Evolutionary conservation across 2,329 filamentous ascomycete genomes (phyloP), one percentile per base, ranked within the genome.

Genomic region (Xylariaceae sp.): DNA sequence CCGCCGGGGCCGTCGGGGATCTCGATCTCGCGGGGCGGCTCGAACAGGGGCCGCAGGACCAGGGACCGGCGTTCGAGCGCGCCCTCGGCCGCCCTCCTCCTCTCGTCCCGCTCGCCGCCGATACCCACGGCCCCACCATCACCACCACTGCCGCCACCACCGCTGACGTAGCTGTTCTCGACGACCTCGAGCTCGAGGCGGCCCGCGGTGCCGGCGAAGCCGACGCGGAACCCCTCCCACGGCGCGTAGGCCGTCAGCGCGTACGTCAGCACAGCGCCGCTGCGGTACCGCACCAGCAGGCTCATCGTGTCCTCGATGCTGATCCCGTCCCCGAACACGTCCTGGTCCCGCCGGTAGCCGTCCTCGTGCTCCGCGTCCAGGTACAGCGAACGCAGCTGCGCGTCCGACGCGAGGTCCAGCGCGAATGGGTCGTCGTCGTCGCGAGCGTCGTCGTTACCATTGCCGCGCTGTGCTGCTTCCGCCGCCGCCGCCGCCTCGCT

Each of bases 261-360:
- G 46, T 79, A 80, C 1, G 75, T 77, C 50, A 79, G 55, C 17
- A 73, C 66, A 0, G 72, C 72, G 3, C 72, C 70, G 32, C 64
- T 73, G 13, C 61, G 58, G 46, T 80, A 80, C 32, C 66, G 59
- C 15, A 79, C 70, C 29, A 80, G 59, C 16, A 79, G 55, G 24
- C 64, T 73, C 73, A 79, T 76, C 0, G 74, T 79, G 45, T 80
- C 76, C 50, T 80, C 75, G 37, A 79, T 79, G 43, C 63, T 77
- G 35, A 80, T 77, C 1, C 75, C 76, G 38, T 80, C 75, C 0
- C 70, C 64, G 34, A 80, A 79, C 1, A 77, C 73, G 43, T 67
- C 76, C 52, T 77, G 75, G 45, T 80, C 75, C 1, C 75, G 67
- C 39, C 72, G 65, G 44, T 80, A 80, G 12, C 64, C 64, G 42